Conservation (phyloP, 1,284 basidiomycete genomes). For the Moesziomyces antarcticus region DNA sequence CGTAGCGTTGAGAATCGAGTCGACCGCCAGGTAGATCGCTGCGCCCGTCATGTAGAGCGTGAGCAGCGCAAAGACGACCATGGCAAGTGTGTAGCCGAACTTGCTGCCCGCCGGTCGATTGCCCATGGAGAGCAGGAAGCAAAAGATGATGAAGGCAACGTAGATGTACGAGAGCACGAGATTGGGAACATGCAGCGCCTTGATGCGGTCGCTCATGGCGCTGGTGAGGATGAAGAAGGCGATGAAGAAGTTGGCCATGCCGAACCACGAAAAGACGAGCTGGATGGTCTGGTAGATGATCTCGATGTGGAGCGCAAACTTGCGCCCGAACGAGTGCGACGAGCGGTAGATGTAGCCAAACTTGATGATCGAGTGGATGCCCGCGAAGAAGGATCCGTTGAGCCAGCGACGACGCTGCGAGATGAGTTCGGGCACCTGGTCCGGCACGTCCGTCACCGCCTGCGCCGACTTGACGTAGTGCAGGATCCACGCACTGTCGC, state of each 20-base stretch:
- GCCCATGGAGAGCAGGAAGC: conserved; percentile 66
- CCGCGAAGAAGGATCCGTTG: conserved; percentile 66
- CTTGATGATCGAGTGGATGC: conserved; percentile 67
- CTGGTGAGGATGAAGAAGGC: conserved; percentile 63
- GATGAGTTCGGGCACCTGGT: conserved; percentile 63
- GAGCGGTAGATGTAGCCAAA: conserved; percentile 67
- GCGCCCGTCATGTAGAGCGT: conserved; percentile 64
- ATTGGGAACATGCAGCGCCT: conserved; percentile 57
- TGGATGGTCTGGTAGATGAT: conserved; percentile 65
- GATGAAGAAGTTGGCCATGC: conserved; percentile 61
- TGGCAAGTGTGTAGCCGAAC: conserved; percentile 59
- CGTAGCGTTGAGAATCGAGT: conserved; percentile 50
- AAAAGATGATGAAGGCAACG: conserved; percentile 65
- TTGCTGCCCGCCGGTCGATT: conserved; percentile 65
- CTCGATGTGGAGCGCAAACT: conserved; percentile 64
- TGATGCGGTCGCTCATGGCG: conserved; percentile 52
- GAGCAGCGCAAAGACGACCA: conserved; percentile 63
- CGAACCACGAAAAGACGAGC: conserved; percentile 65
- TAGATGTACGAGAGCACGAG: conserved; percentile 65
- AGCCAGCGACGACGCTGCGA: conserved; percentile 64
- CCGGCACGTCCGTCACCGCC: conserved; percentile 65
- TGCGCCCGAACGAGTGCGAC: conserved; percentile 58
- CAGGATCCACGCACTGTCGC: conserved; percentile 69
- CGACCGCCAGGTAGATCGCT: conserved; percentile 60
- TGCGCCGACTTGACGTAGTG: conserved; percentile 65